phyloP scores from a whole-genome alignment of 2,329 filamentous ascomycete genomes.

The Curvularia eragrostidis region DNA sequence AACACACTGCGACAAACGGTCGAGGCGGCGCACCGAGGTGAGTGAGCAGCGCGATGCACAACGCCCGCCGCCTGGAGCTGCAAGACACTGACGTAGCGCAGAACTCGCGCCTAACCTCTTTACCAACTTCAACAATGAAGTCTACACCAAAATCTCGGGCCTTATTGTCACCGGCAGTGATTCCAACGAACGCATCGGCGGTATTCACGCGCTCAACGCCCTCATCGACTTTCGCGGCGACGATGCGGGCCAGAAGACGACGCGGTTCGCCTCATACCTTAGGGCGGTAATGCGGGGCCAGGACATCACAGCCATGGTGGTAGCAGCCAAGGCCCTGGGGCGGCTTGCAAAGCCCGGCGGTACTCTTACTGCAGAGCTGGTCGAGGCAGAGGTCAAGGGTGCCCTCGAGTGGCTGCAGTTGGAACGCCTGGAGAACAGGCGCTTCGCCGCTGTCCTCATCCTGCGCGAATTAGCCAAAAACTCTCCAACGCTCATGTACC shows the following conservation, averaged over 20 bases:
- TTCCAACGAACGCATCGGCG: slow-evolving; percentile 86
- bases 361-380: slow-evolving; percentile 90
- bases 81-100: slow-evolving; percentile 44
- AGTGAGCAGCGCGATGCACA: slow-evolving; percentile 22
- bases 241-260: slow-evolving; percentile 91
- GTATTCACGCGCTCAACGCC: slow-evolving; percentile 88
- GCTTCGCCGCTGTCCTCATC: slow-evolving; percentile 91
- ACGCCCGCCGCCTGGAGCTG: slow-evolving; percentile 23
- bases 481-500: slow-evolving; percentile 93
- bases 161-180: slow-evolving; percentile 87
- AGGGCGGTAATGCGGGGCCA: slow-evolving; percentile 87
- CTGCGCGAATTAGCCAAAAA: slow-evolving; percentile 89
- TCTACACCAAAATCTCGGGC: slow-evolving; percentile 69
- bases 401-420: slow-evolving; percentile 97
- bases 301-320: slow-evolving; percentile 88
- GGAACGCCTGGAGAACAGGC: slow-evolving; percentile 88
- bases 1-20: slow-evolving; percentile 53
- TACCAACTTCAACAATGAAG: slow-evolving; percentile 69
- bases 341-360: slow-evolving; percentile 91
- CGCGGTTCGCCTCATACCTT: slow-evolving; percentile 89
- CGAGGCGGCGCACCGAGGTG: slow-evolving; percentile 56
- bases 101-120: slow-evolving; percentile 86
- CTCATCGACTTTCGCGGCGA: slow-evolving; percentile 97
- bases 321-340: slow-evolving; percentile 86
- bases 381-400: slow-evolving; percentile 95